Evolutionary conservation across 371 early-diverging fungal genomes (phyloP).

Genomic region (Chytridium lagenaria): DNA sequence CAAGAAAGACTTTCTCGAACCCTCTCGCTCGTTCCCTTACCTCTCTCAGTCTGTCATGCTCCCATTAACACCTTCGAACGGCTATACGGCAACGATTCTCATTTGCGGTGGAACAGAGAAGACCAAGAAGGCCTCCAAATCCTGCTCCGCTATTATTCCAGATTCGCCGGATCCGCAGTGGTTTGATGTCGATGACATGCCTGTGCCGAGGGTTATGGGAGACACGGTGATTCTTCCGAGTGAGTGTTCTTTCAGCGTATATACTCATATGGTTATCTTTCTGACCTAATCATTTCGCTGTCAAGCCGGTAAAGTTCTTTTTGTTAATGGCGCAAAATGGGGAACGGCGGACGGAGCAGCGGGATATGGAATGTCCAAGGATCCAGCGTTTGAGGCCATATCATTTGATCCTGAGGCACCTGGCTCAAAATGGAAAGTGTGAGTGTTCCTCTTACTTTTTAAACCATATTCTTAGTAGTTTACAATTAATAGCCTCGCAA

Average conservation of each 20-base stretch:
- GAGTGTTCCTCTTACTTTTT: not conserved
- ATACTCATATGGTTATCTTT: not conserved
- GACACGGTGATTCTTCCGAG: conserved; percentile 38
- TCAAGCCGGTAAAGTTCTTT: conserved; percentile 32
- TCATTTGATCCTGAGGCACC: conserved; percentile 20
- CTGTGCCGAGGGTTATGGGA: conserved; percentile 34
- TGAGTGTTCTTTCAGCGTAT: too few relatives aligned
- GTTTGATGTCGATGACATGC: conserved; percentile 33
- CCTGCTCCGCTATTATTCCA: conserved; percentile 15
- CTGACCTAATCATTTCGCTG: not conserved
- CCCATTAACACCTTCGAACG: conserved; percentile 38
- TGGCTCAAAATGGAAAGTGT: conserved; percentile 24
- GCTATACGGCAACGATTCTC: conserved; percentile 36
- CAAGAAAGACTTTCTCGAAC: conserved; percentile 3
- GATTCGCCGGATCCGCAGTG: conserved; percentile 19
- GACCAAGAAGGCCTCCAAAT: conserved; percentile 16
- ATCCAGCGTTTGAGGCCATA: conserved; percentile 29
- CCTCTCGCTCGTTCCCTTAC: conserved; percentile 32
- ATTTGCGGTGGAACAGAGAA: conserved; percentile 40
- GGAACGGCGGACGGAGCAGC: conserved; percentile 30
- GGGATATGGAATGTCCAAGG: conserved; percentile 24
- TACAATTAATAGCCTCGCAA: conserved; percentile 26
- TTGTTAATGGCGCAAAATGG: conserved; percentile 30
- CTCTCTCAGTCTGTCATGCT: conserved; percentile 30
- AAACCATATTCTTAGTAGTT: not conserved